phyloP scores from a whole-genome alignment of 108 stramenopile genomes.

The Nitzschia palea region DNA sequence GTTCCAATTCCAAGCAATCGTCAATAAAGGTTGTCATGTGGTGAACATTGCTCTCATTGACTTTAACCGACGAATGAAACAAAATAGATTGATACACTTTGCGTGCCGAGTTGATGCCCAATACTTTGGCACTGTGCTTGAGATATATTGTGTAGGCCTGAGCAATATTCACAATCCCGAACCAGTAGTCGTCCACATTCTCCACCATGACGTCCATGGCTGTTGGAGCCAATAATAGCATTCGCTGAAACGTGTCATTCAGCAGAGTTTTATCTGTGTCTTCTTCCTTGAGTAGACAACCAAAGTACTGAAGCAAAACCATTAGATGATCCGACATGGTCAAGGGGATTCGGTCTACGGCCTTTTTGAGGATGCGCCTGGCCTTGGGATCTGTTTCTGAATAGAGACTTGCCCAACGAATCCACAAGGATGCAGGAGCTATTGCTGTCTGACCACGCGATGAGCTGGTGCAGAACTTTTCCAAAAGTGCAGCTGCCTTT shows the following conservation, averaged over 20 bases:
- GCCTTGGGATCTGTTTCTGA: neutral
- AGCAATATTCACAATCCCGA: constrained; percentile 39
- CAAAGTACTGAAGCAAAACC: constrained; percentile 60
- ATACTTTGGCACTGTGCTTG: constrained; percentile 21
- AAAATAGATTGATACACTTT: constrained; percentile 61
- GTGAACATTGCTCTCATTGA: constrained; percentile 38
- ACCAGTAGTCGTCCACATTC: constrained; percentile 19
- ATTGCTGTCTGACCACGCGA: neutral
- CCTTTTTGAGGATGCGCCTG: constrained; percentile 51
- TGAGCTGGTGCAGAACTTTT: constrained; percentile 13
- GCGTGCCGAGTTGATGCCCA: constrained; percentile 35
- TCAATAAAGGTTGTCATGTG: constrained; percentile 56
- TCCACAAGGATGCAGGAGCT: constrained; percentile 40
- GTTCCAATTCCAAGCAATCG: constrained; percentile 26
- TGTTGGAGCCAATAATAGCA: constrained; percentile 60
- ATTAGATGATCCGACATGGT: constrained; percentile 36
- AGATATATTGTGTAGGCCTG: constrained; percentile 48
- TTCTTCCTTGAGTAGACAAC: constrained; percentile 30
- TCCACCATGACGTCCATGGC: constrained; percentile 9
- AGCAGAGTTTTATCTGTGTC: constrained; percentile 14
- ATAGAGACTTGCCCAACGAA: constrained; percentile 56
- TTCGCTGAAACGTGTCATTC: constrained; percentile 48
- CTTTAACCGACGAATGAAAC: constrained; percentile 48
- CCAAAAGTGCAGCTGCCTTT: constrained; percentile 40
- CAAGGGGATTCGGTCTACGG: constrained; percentile 50